Conservation (phyloP, 73 alveolate species). For the Durusdinium trenchii region DNA sequence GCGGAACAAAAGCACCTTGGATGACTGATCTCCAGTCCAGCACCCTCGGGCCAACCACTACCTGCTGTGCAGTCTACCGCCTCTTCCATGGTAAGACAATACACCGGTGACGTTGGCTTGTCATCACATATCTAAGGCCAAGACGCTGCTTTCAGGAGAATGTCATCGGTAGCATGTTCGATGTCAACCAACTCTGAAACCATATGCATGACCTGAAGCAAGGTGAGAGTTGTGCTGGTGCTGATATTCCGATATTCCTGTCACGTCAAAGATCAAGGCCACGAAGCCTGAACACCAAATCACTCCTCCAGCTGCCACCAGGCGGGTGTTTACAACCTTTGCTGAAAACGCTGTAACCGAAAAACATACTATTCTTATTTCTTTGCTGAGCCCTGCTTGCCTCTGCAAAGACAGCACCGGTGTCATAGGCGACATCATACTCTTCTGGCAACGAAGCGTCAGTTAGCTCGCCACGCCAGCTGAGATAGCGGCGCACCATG, state of each 20-base stretch:
- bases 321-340: no score
- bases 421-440: conserved; percentile 42
- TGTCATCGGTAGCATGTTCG: neutral
- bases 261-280: neutral
- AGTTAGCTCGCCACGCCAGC: neutral
- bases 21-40: no score
- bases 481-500: conserved; percentile 20
- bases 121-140: no score
- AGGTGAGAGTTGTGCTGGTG: neutral
- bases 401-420: conserved; percentile 22
- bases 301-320: no score
- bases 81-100: no score
- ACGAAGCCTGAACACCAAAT: no score
- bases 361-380: no score
- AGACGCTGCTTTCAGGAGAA: conserved; percentile 5
- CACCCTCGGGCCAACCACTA: no score
- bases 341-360: no score
- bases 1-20: no score
- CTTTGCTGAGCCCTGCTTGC: neutral
- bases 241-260: neutral
- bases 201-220: neutral
- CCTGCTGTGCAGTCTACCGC: no score
- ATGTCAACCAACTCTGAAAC: neutral
- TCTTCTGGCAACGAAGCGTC: neutral
- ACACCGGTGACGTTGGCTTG: no score